These are phyloP conservation scores for Gymnopilus junonius DNA, from an alignment of 768 basidiomycete genomes.

Conservation along the genomic window DNA sequence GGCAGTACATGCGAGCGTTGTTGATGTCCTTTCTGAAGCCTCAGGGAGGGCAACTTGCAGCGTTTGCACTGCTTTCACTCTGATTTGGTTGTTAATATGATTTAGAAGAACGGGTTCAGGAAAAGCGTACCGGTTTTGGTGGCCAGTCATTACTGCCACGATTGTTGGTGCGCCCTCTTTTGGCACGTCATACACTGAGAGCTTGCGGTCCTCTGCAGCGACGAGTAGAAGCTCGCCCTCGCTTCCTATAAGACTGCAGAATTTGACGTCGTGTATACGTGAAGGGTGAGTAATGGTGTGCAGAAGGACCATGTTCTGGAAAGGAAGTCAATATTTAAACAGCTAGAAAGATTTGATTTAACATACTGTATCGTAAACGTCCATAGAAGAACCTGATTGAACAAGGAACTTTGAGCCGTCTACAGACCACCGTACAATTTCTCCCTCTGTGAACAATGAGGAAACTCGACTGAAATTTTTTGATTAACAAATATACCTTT, in stretches of 20 bases:
- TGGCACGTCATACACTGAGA: slow-evolving; percentile 74
- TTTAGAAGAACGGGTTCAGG: not conserved
- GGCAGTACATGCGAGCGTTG: slow-evolving; percentile 72
- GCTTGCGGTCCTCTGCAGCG: slow-evolving; percentile 89
- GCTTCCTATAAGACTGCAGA: slow-evolving; percentile 63
- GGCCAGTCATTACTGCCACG: slow-evolving; percentile 79
- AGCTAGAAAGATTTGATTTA: not conserved
- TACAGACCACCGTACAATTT: slow-evolving; percentile 87
- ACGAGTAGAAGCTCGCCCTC: slow-evolving; percentile 76
- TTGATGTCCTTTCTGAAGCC: slow-evolving; percentile 38
- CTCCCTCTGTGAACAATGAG: slow-evolving; percentile 61
- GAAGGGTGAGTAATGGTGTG: slow-evolving; percentile 78
- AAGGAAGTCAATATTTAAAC: not conserved
- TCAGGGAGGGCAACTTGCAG: slow-evolving; percentile 62
- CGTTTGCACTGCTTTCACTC: slow-evolving; percentile 82
- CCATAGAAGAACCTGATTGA: slow-evolving; percentile 73
- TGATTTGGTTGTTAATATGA: slow-evolving; percentile 30
- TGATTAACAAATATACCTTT: slow-evolving; percentile 58
- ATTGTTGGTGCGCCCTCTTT: slow-evolving; percentile 56
- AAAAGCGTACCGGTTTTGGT: slow-evolving; percentile 78
- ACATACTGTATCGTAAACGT: slow-evolving; percentile 80
- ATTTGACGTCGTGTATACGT: slow-evolving; percentile 84
- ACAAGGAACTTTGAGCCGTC: slow-evolving; percentile 82
- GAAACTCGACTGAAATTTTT: not conserved
- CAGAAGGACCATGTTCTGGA: slow-evolving; percentile 78